These are phyloP conservation scores for Clavispora carvajalis DNA, from an alignment of 805 yeast species.

Conservation along the genomic window DNA sequence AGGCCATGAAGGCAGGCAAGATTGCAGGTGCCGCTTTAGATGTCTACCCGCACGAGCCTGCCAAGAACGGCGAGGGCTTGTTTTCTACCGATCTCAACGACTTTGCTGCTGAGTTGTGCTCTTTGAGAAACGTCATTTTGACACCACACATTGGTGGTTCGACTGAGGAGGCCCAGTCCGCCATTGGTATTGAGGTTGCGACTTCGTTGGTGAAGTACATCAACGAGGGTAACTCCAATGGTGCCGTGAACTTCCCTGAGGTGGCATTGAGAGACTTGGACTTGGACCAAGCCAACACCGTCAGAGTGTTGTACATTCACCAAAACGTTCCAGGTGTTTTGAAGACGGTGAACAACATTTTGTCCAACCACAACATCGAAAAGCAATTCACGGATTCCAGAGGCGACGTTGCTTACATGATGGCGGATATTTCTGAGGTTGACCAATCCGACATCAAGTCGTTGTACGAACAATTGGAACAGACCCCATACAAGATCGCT, in stretches of 20 bases:
- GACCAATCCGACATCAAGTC: conserved; percentile 75
- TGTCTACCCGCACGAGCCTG: conserved; percentile 96
- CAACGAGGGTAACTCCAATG: conserved; percentile 91
- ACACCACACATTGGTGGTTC: conserved; percentile 99
- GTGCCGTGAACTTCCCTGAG: conserved; percentile 99
- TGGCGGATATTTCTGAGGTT: conserved; percentile 95
- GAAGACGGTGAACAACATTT: conserved; percentile 93
- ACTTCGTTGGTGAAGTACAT: conserved; percentile 82
- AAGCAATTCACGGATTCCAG: conserved; percentile 97
- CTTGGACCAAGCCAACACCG: conserved; percentile 80
- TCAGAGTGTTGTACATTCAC: conserved; percentile 93
- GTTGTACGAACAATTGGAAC: conserved; percentile 78
- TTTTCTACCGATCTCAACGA: conserved; percentile 69
- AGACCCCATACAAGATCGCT: conserved; percentile 84
- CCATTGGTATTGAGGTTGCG: conserved; percentile 94
- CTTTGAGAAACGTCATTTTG: conserved; percentile 81
- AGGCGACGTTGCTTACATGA: conserved; percentile 93
- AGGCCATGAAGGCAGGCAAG: conserved; percentile 88
- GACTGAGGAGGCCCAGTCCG: conserved; percentile 97
- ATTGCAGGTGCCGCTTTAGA: conserved; percentile 97
- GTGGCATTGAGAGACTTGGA: conserved; percentile 84
- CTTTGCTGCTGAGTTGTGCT: conserved; percentile 78
- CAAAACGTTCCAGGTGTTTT: conserved; percentile 98
- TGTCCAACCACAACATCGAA: conserved; percentile 92
- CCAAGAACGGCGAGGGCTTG: conserved; percentile 83